Base-by-base conservation (phyloP, 805 yeast species). In the Saccharomyces jurei region DNA sequence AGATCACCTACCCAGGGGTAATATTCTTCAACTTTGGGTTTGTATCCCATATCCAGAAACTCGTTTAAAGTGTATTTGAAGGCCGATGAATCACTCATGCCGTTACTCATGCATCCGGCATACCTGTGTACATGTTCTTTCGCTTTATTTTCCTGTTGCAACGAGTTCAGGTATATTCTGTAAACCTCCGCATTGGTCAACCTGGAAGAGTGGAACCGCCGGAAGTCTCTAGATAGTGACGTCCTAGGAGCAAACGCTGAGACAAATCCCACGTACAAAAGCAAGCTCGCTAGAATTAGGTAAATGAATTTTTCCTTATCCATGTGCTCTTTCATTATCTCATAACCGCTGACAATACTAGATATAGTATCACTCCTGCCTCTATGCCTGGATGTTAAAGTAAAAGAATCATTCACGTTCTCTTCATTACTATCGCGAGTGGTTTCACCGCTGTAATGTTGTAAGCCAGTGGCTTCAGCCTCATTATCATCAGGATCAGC, bases 221-320 rank as follows among this genome's bases (percentile, higher is more conserved):
- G 78, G 62, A 87, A 81, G 68, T 91, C 97, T 59, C 96, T 74
- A 50, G 86, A 81, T 21, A 89, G 72, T 1, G 96, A 87, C 1
- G 97, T 88, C 54, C 96, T 70, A 1, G 96, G 97, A 14, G 89
- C 74, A 66, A 90, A 90, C 0, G 85, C 81, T 50, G 88, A 73
- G 46, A 87, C 81, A 64, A 87, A 82, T 2, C 79, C 74, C 14
- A 81, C 28, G 57, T 70, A 70, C 1, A 68, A 49, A 52, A 63
- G 29, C 41, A 67, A 14, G 60, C 69, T 51, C 52, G 63, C 61
- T 11, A 64, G 28, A 11, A 66, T 28, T 22, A 66, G 51, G 27
- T 55, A 60, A 2, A 57, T 31, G 53, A 70, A 69, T 50, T 64
- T 63, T 50, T 62, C 60, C 56, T 63, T 66, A 54, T 70, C 71